phyloP scores from a whole-genome alignment of 352 stramenopile genomes.

The Pythium graminicola region DNA sequence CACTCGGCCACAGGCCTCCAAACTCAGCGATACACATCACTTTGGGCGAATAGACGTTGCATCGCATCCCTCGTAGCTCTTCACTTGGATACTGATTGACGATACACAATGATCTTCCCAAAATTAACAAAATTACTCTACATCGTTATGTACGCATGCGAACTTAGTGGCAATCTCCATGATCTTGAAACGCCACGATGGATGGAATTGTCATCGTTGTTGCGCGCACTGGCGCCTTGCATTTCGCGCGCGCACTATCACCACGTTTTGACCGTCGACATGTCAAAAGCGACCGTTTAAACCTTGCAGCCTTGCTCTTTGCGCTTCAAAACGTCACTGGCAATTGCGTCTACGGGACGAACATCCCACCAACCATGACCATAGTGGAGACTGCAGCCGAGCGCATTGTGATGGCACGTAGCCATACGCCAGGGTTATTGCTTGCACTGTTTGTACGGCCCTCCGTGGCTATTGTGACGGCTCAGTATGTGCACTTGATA shows the following conservation, averaged over 20 bases:
- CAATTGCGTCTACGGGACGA: conserved; percentile 20
- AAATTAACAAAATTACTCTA: no score
- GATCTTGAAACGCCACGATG: conserved; percentile 25
- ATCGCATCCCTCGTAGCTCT: no score
- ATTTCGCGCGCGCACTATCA: conserved; percentile 47
- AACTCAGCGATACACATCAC: background rate
- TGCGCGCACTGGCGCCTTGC: conserved; percentile 37
- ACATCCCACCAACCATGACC: conserved; percentile 22
- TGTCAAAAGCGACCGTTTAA: conserved; percentile 49
- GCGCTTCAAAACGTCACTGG: conserved; percentile 55
- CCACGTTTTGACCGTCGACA: conserved; percentile 39
- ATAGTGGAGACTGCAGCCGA: conserved; percentile 38
- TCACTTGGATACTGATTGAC: no score
- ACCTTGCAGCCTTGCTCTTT: conserved; percentile 55
- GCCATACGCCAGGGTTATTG: conserved; percentile 5
- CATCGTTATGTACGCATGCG: no score
- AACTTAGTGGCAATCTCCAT: no score
- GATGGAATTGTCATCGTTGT: conserved; percentile 53
- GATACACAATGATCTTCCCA: no score
- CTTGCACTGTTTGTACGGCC: conserved; percentile 37
- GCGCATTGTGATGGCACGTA: conserved; percentile 38
- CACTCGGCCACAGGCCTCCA: background rate
- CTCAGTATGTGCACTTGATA: conserved; percentile 27
- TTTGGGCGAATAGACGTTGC: background rate
- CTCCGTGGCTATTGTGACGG: conserved; percentile 18